phyloP scores from a whole-genome alignment of 1,284 basidiomycete species.

The Apiotrichum porosum region DNA sequence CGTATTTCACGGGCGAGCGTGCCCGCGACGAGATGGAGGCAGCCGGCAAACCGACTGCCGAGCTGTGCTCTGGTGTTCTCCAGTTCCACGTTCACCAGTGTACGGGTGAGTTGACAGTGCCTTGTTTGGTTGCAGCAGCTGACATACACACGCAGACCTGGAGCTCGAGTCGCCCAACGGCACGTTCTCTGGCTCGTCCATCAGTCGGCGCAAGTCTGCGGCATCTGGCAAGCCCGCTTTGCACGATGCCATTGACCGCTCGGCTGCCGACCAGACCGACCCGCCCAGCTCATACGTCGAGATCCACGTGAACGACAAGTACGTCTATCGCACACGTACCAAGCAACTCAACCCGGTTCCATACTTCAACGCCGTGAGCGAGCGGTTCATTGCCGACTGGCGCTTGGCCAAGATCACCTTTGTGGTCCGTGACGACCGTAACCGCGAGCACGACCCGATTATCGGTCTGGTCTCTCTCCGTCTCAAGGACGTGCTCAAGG shows the following conservation, averaged over 20 bases:
- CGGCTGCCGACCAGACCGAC: conserved; percentile 39
- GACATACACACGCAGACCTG: conserved; percentile 33
- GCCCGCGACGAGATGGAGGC: conserved; percentile 47
- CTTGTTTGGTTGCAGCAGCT: too few species aligned
- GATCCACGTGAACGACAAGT: conserved; percentile 51
- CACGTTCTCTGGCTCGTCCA: conserved; percentile 31
- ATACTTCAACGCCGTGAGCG: conserved; percentile 52
- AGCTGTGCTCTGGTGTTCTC: conserved; percentile 39
- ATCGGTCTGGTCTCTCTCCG: conserved; percentile 37
- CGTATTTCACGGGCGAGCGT: conserved; percentile 44
- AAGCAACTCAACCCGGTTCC: conserved; percentile 49
- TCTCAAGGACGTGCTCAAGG: conserved; percentile 30
- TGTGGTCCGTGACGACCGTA: conserved; percentile 49
- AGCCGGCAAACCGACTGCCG: conserved; percentile 29
- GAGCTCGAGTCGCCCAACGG: conserved; percentile 38
- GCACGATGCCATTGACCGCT: conserved; percentile 37
- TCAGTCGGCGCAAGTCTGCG: conserved; percentile 23
- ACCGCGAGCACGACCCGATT: conserved; percentile 48
- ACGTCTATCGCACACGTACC: conserved; percentile 49
- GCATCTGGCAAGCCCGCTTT: conserved; percentile 42
- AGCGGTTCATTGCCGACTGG: conserved; percentile 52
- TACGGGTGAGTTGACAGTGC: conserved; percentile 20
- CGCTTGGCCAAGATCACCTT: conserved; percentile 47
- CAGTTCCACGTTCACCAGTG: conserved; percentile 48
- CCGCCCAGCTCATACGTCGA: conserved; percentile 49